phyloP scores from a whole-genome alignment of 108 stramenopile species.

The Skeletonema menzelii region DNA sequence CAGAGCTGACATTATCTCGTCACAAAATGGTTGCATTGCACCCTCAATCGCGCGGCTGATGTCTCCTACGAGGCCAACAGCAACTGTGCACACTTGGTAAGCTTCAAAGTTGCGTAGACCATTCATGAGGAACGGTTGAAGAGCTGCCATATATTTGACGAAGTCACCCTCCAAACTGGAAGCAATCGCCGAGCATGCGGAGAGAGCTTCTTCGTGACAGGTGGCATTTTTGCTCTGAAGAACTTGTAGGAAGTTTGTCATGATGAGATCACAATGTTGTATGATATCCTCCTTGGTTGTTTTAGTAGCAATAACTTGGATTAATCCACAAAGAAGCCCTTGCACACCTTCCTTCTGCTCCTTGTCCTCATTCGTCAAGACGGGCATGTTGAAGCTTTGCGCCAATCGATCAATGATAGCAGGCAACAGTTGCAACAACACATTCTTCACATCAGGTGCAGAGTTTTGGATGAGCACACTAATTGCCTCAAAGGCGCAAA shows the following conservation, averaged over 20 bases:
- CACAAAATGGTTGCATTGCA: conserved; percentile 85
- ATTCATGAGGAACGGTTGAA: conserved; percentile 78
- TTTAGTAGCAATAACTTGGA: conserved; percentile 83
- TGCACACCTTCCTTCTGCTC: conserved; percentile 86
- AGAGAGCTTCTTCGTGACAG: conserved; percentile 94
- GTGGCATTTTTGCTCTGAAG: conserved; percentile 82
- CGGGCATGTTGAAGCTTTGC: conserved; percentile 67
- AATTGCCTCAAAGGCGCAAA: conserved; percentile 85
- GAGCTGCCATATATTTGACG: conserved; percentile 87
- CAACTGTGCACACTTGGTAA: conserved; percentile 90
- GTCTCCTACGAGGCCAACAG: conserved; percentile 94
- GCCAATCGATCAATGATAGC: conserved; percentile 80
- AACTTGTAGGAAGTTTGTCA: conserved; percentile 85
- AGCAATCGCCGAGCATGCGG: conserved; percentile 87
- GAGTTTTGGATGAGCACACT: conserved; percentile 83
- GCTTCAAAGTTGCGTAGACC: conserved; percentile 92
- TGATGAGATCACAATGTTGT: conserved; percentile 80
- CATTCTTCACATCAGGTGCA: conserved; percentile 70
- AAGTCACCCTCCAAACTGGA: conserved; percentile 87
- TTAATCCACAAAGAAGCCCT: conserved; percentile 81
- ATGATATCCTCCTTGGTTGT: conserved; percentile 70
- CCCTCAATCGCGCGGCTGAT: conserved; percentile 87
- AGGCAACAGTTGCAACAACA: conserved; percentile 75
- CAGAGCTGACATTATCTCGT: conserved; percentile 90
- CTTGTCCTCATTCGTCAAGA: conserved; percentile 84